Evolutionary conservation across 1,284 basidiomycete genomes (phyloP).

Genomic region (Trametes sp.): DNA sequence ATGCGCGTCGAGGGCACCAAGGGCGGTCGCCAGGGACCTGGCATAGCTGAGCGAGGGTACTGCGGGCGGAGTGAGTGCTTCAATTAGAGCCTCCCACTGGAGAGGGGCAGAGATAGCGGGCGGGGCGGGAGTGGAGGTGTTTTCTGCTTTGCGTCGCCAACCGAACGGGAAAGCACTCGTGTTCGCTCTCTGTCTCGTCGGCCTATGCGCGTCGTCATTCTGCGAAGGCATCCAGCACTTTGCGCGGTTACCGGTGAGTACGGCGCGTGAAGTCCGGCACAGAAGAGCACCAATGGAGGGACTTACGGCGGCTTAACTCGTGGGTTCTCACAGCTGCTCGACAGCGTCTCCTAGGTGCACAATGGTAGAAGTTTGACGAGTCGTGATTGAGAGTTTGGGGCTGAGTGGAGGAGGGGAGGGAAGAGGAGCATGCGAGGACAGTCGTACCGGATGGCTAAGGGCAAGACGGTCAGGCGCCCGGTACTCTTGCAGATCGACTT

Average conservation of each 20-base stretch:
- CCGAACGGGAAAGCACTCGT: constrained; percentile 50
- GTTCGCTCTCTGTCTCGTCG: constrained; percentile 51
- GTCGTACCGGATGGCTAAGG: background rate
- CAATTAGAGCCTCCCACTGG: constrained; percentile 43
- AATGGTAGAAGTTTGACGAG: too few species aligned
- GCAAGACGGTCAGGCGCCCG: constrained; percentile 18
- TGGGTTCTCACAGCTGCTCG: background rate
- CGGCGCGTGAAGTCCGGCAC: constrained; percentile 8
- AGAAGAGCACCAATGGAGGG: background rate
- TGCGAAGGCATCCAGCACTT: constrained; percentile 44
- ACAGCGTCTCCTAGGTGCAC: background rate
- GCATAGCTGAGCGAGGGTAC: constrained; percentile 46
- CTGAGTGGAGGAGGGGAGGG: background rate
- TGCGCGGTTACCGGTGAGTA: constrained; percentile 5
- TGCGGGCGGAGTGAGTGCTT: constrained; percentile 44
- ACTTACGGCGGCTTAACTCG: background rate
- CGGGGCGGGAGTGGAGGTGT: constrained; percentile 38
- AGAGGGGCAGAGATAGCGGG: constrained; percentile 37
- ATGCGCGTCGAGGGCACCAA: constrained; percentile 30
- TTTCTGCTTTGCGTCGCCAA: constrained; percentile 54
- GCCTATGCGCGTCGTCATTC: constrained; percentile 44
- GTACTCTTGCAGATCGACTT: background rate
- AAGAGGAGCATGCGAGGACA: background rate
- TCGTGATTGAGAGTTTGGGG: background rate
- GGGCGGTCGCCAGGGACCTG: constrained; percentile 37